These are phyloP conservation scores for Umbilicus rupestris DNA, from an alignment of 164 flowering plant species.

Conservation along the genomic window DNA sequence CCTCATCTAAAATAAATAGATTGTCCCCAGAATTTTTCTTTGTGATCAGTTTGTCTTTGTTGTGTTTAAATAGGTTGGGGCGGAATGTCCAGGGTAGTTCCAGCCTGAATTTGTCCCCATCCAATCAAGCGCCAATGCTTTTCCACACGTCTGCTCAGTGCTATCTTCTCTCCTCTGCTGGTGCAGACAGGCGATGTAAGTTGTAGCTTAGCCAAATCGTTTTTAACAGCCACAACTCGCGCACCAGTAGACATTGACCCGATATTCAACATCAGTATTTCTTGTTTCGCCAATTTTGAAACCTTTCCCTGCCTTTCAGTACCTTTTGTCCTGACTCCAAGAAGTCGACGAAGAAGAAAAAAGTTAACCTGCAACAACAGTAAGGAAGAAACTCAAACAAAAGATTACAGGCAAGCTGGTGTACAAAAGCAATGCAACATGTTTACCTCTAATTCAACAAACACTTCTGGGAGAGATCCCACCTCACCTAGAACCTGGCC, in stretches of 20 bases:
- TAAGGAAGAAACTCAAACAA: background rate
- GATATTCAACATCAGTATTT: conserved; percentile 83
- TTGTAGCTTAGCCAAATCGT: conserved; percentile 72
- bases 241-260: conserved; percentile 97
- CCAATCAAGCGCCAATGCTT: conserved; percentile 91
- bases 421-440: background rate
- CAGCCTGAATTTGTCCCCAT: conserved; percentile 91
- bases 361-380: conserved; percentile 54
- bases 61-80: conserved; percentile 36
- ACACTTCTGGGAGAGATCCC: conserved; percentile 90
- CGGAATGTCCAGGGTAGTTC: conserved; percentile 68
- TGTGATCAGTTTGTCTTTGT: background rate
- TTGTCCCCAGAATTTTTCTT: conserved; percentile 28
- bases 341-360: conserved; percentile 65
- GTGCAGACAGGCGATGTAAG: conserved; percentile 90
- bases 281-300: conserved; percentile 61
- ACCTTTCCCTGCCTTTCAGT: conserved; percentile 80
- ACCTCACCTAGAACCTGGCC: conserved; percentile 98
- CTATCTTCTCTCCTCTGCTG: conserved; percentile 83
- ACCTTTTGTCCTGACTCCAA: conserved; percentile 86
- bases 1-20: conserved; percentile 48
- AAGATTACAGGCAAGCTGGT: background rate
- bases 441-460: conserved; percentile 83
- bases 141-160: conserved; percentile 73
- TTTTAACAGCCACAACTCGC: conserved; percentile 70